Percentiles rank a stretch among this genome's conserved stretches.
phyloP scores from a whole-genome alignment of 2,329 filamentous ascomycete genomes.

The Lasiodiplodia hormozganensis region DNA sequence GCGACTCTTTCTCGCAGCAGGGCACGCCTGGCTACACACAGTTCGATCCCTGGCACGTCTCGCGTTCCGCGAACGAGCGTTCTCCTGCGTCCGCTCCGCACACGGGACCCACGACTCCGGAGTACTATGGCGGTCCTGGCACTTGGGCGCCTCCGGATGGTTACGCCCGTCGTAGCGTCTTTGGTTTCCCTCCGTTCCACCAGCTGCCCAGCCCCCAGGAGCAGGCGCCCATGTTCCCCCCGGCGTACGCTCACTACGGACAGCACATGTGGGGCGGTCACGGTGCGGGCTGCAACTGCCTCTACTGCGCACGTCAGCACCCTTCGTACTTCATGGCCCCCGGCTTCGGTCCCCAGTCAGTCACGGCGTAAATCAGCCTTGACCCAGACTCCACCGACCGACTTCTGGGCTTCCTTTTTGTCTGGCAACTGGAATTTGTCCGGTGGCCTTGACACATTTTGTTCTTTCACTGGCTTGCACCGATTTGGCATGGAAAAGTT shows the following conservation, averaged over 20 bases:
- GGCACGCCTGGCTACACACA: constrained; percentile 44
- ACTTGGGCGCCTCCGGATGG: constrained; percentile 56
- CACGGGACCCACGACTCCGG: constrained; percentile 61
- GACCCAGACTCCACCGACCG: background rate
- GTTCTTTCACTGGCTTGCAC: constrained; percentile 24
- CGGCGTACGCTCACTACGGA: constrained; percentile 45
- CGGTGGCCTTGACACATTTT: constrained; percentile 1
- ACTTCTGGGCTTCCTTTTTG: constrained; percentile 8
- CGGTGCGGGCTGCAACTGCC: constrained; percentile 45
- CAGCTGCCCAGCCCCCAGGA: constrained; percentile 47
- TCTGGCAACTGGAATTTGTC: constrained; percentile 12
- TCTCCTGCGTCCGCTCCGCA: constrained; percentile 63
- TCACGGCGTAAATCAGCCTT: constrained; percentile 38
- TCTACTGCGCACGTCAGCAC: constrained; percentile 47
- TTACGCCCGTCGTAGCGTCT: constrained; percentile 51
- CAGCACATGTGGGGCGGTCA: constrained; percentile 47
- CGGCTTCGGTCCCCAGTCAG: constrained; percentile 48
- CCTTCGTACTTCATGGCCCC: constrained; percentile 48
- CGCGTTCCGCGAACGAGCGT: constrained; percentile 49
- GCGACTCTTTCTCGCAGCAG: constrained; percentile 41
- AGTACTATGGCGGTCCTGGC: constrained; percentile 56
- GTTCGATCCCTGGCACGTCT: constrained; percentile 50
- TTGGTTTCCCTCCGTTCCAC: constrained; percentile 44
- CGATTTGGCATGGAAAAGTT: constrained; percentile 29
- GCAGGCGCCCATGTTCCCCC: constrained; percentile 44